Conservation (phyloP, 306 rosid species). For the Ammopiptanthus mongolicus region DNA sequence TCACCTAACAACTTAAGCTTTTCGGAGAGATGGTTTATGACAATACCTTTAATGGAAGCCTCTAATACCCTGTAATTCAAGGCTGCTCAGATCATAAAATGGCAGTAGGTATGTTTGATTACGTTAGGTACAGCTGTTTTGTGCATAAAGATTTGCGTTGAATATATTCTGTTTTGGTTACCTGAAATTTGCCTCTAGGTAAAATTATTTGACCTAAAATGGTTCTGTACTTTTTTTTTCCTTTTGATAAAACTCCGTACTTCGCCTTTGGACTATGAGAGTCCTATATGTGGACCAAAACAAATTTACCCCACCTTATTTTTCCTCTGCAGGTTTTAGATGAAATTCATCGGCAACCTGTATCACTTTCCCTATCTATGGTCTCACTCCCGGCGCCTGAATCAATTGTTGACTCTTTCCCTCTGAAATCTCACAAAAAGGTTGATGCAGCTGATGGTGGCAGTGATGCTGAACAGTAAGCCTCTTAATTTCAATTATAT, state of each 20-base stretch:
- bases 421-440: slow-evolving; percentile 71
- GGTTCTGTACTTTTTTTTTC: not conserved
- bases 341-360: slow-evolving; percentile 93
- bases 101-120: not conserved
- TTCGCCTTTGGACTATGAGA: not conserved
- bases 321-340: slow-evolving; percentile 69
- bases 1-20: too few relatives aligned
- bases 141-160: not conserved
- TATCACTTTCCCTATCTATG: slow-evolving; percentile 70
- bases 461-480: slow-evolving; percentile 74
- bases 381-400: slow-evolving; percentile 94
- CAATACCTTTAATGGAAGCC: not conserved
- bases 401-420: slow-evolving; percentile 80
- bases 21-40: too few relatives aligned
- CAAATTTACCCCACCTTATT: slow-evolving; percentile 10
- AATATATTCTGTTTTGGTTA: not conserved
- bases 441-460: slow-evolving; percentile 37
- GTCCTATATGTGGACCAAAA: slow-evolving; percentile 12
- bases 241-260: not conserved
- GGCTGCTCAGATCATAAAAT: not conserved
- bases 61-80: not conserved
- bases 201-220: not conserved
- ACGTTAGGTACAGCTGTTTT: slow-evolving; percentile 1
- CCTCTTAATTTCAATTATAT: not conserved
- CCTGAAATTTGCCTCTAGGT: not conserved